phyloP scores from a whole-genome alignment of 768 basidiomycete species.

The Naganishia onofrii region DNA sequence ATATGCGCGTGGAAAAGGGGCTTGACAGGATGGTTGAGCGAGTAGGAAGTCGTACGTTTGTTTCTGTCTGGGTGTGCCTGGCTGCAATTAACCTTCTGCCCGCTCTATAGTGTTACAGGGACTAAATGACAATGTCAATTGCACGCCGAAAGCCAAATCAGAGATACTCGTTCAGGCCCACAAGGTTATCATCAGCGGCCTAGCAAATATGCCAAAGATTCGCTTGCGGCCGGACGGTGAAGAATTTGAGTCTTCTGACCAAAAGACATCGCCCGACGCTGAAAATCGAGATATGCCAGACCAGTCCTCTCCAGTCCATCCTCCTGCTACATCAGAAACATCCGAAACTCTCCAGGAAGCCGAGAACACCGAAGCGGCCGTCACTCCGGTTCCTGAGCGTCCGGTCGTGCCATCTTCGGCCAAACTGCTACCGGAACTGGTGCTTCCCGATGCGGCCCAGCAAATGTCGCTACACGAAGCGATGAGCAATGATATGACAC shows the following conservation, averaged over 20 bases:
- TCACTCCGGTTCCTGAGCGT: slow-evolving; percentile 1
- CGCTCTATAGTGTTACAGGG: slow-evolving; percentile 57
- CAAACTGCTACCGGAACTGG: slow-evolving; percentile 34
- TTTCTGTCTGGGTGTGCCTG: neutral
- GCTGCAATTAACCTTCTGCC: neutral
- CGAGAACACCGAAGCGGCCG: neutral
- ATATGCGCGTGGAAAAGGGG: slow-evolving; percentile 40
- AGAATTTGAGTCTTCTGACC: neutral
- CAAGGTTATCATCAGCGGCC: slow-evolving; percentile 71
- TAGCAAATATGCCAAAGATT: slow-evolving; percentile 27
- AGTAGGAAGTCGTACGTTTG: slow-evolving; percentile 73
- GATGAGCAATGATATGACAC: slow-evolving; percentile 37
- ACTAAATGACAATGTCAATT: slow-evolving; percentile 56
- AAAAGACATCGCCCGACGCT: neutral
- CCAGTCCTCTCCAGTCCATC: neutral
- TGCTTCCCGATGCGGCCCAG: slow-evolving; percentile 33
- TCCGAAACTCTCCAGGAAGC: neutral
- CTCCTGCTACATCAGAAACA: neutral
- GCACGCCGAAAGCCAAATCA: slow-evolving; percentile 74
- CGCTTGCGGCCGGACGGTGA: slow-evolving; percentile 25
- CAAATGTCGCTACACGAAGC: slow-evolving; percentile 42
- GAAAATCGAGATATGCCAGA: slow-evolving; percentile 8
- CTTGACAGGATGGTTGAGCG: slow-evolving; percentile 65
- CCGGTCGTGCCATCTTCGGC: neutral
- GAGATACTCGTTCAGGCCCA: slow-evolving; percentile 77